Conservation (phyloP, 1,284 basidiomycete species). For the Sanghuangporus baumii region DNA sequence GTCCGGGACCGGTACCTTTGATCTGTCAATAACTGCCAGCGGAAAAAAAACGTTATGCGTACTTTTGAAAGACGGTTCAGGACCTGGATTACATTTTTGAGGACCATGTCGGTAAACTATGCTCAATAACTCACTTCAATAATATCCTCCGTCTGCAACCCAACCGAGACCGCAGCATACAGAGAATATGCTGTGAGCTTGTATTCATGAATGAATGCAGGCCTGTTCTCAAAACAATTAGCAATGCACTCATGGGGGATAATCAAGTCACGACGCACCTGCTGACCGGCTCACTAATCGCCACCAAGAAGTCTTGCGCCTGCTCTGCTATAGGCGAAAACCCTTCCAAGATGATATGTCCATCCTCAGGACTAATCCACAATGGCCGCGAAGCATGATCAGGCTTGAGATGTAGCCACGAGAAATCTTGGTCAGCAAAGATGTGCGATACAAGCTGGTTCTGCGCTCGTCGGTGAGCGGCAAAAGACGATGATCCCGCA, state of each 20-base stretch:
- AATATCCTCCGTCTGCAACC: slow-evolving; percentile 96
- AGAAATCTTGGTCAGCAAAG: slow-evolving; percentile 79
- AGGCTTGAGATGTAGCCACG: slow-evolving; percentile 77
- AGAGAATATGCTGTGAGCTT: slow-evolving; percentile 97
- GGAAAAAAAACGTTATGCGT: slow-evolving; percentile 20
- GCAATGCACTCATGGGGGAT: background rate
- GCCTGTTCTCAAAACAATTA: slow-evolving; percentile 46
- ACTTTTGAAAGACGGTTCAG: slow-evolving; percentile 85
- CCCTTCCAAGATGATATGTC: slow-evolving; percentile 92
- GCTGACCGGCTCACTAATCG: slow-evolving; percentile 98
- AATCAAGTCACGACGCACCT: slow-evolving; percentile 54
- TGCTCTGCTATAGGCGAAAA: slow-evolving; percentile 97
- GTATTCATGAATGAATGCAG: slow-evolving; percentile 98
- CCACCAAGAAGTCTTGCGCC: slow-evolving; percentile 97
- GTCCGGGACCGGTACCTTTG: slow-evolving; percentile 83
- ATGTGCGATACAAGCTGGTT: slow-evolving; percentile 71
- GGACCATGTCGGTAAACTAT: slow-evolving; percentile 24
- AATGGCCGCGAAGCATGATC: slow-evolving; percentile 89
- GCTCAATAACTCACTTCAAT: slow-evolving; percentile 73
- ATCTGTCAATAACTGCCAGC: slow-evolving; percentile 10
- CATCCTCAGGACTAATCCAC: slow-evolving; percentile 93
- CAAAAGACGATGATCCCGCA: slow-evolving; percentile 29
- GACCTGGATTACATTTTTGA: slow-evolving; percentile 42
- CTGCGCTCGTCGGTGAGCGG: slow-evolving; percentile 61
- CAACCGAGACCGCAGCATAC: slow-evolving; percentile 98